phyloP scores from a whole-genome alignment of 768 basidiomycete species.

The Butyriboletus loyo region DNA sequence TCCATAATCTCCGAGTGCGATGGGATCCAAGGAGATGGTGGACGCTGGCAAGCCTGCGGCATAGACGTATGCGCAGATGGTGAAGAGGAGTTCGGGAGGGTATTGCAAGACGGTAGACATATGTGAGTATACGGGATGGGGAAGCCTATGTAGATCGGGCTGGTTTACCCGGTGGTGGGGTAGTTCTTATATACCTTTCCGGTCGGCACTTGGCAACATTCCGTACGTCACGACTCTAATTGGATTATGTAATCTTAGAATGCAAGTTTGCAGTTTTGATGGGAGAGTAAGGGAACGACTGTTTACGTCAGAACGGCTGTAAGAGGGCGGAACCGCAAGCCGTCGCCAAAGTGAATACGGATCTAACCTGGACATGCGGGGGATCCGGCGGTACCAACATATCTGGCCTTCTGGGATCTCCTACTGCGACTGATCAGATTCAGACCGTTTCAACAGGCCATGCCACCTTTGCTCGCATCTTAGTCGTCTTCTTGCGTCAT shows the following conservation, averaged over 20 bases:
- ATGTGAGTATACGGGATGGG: neutral
- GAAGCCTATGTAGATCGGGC: neutral
- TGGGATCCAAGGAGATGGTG: constrained; percentile 66
- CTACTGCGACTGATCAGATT: too few relatives aligned
- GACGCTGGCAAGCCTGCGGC: constrained; percentile 55
- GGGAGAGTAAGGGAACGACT: too few relatives aligned
- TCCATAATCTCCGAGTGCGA: constrained; percentile 42
- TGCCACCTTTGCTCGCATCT: too few relatives aligned
- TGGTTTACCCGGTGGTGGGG: neutral
- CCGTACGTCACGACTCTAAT: neutral
- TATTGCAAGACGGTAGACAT: constrained; percentile 41
- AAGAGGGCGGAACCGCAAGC: constrained; percentile 11
- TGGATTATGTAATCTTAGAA: constrained; percentile 22
- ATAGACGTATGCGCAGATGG: constrained; percentile 73
- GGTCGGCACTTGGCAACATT: constrained; percentile 5
- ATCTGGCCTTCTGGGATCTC: neutral
- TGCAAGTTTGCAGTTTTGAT: too few relatives aligned
- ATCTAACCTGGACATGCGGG: neutral
- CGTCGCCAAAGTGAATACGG: neutral
- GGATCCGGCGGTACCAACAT: too few relatives aligned
- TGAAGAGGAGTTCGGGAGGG: constrained; percentile 69
- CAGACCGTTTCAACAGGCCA: too few relatives aligned
- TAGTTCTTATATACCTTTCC: neutral
- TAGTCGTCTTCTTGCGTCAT: neutral
- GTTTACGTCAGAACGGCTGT: constrained; percentile 7